Percentiles rank a stretch among this genome's conserved stretches.
Conservation (phyloP, 495 filamentous ascomycete species). For the Tuber magnatum region DNA sequence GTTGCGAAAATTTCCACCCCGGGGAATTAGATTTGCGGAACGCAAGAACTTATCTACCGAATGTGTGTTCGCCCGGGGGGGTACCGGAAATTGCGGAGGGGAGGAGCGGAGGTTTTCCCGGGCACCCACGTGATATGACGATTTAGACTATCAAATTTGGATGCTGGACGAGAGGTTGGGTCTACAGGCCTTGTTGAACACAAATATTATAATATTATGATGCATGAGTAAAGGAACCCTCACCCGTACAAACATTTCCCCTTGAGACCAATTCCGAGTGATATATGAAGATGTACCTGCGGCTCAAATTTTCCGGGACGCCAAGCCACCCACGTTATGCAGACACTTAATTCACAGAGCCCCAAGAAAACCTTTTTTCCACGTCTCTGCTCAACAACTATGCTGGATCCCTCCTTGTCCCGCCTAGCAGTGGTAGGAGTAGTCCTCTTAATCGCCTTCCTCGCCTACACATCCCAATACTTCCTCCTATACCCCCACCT, state of each 20-base stretch:
- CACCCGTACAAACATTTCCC: neutral
- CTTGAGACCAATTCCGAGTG: neutral
- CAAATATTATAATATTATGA: no score
- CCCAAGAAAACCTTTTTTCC: neutral
- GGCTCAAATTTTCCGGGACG: neutral
- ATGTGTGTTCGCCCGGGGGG: neutral
- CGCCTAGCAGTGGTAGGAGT: conserved; percentile 35
- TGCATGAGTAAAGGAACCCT: neutral
- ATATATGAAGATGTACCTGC: neutral
- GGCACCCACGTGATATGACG: neutral
- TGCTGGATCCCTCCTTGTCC: conserved; percentile 38
- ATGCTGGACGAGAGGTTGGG: no score
- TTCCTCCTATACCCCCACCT: conserved; percentile 73
- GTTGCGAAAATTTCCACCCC: neutral
- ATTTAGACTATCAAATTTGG: no score
- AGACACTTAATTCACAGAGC: conserved; percentile 6
- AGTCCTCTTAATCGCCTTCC: conserved; percentile 47
- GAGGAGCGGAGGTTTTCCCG: neutral
- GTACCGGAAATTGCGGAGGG: neutral
- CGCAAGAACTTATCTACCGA: neutral
- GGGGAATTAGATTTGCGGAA: neutral
- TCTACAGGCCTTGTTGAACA: no score
- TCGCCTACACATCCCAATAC: conserved; percentile 75
- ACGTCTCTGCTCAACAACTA: conserved; percentile 14
- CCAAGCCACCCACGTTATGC: neutral